phyloP scores from a whole-genome alignment of 2,329 filamentous ascomycete species.

The Colletotrichum navitas region DNA sequence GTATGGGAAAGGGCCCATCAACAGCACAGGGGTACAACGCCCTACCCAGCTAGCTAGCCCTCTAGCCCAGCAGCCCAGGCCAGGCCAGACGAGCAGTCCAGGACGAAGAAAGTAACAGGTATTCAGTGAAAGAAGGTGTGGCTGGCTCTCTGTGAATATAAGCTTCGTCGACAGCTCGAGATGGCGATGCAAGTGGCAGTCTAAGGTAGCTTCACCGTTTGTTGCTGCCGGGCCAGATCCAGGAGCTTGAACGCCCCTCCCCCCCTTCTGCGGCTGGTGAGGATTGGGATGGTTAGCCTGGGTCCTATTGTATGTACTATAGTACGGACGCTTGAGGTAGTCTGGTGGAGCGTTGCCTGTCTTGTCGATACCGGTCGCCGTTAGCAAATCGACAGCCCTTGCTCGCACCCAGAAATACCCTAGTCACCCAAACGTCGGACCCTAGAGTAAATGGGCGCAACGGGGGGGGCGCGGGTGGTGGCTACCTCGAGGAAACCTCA shows the following conservation, averaged over 20 bases:
- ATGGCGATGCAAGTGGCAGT: constrained; percentile 14
- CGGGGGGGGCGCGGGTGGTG: constrained; percentile 15
- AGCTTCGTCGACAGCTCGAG: constrained; percentile 36
- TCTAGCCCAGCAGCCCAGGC: not conserved
- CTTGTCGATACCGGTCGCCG: constrained; percentile 34
- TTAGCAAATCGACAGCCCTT: constrained; percentile 33
- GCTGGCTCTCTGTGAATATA: constrained; percentile 25
- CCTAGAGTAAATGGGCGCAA: constrained; percentile 12
- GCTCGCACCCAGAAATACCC: constrained; percentile 16
- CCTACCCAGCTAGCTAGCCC: not conserved
- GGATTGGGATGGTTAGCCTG: constrained; percentile 14
- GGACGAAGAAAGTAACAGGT: constrained; percentile 22
- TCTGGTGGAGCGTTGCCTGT: constrained; percentile 41
- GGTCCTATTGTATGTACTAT: constrained; percentile 1
- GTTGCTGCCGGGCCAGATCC: constrained; percentile 22
- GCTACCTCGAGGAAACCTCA: constrained; percentile 29
- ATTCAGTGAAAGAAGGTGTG: constrained; percentile 29
- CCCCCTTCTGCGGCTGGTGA: constrained; percentile 16
- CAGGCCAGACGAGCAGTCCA: not conserved
- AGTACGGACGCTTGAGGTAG: constrained; percentile 21
- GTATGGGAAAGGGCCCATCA: constrained; percentile 1
- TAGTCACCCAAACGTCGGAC: constrained; percentile 7
- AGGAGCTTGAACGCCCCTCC: constrained; percentile 6
- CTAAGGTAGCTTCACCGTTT: constrained; percentile 33
- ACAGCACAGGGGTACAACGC: constrained; percentile 12